phyloP scores from a whole-genome alignment of 2,329 filamentous ascomycete genomes.

The Gliomastix tumulicola region DNA sequence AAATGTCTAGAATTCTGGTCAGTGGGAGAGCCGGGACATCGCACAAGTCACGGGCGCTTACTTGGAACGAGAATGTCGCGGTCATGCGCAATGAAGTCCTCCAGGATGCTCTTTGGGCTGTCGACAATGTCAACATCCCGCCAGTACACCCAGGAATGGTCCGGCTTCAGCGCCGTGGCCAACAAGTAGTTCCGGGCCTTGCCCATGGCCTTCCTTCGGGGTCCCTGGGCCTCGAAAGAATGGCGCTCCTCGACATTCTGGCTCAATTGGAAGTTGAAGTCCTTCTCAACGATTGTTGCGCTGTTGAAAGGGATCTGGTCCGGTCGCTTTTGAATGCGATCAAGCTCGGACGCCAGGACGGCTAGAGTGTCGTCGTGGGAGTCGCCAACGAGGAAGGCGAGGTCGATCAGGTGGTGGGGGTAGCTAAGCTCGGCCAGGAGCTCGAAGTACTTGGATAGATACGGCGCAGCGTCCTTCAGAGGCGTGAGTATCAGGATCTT shows the following conservation, averaged over 20 bases:
- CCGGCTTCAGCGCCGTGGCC: conserved; percentile 74
- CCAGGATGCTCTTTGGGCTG: conserved; percentile 77
- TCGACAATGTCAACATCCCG: conserved; percentile 95
- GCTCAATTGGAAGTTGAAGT: conserved; percentile 71
- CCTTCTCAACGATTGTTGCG: conserved; percentile 80
- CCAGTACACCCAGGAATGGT: conserved; percentile 99
- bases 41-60: conserved; percentile 49
- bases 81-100: conserved; percentile 93
- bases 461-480: conserved; percentile 77
- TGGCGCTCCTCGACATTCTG: conserved; percentile 81
- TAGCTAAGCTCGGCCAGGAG: conserved; percentile 85
- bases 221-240: conserved; percentile 79
- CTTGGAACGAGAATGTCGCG: conserved; percentile 90
- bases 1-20: conserved; percentile 67
- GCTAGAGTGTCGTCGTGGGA: conserved; percentile 86
- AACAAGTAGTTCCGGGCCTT: conserved; percentile 89
- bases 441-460: conserved; percentile 87
- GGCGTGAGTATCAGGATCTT: conserved; percentile 88
- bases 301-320: conserved; percentile 82
- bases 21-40: background rate
- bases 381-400: conserved; percentile 91
- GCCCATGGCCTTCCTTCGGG: conserved; percentile 84
- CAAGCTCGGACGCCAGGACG: conserved; percentile 76
- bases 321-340: conserved; percentile 75
- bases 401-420: conserved; percentile 89